Evolutionary conservation across 2,329 filamentous ascomycete species (phyloP).

Genomic region (Emydomyces testavorans): DNA sequence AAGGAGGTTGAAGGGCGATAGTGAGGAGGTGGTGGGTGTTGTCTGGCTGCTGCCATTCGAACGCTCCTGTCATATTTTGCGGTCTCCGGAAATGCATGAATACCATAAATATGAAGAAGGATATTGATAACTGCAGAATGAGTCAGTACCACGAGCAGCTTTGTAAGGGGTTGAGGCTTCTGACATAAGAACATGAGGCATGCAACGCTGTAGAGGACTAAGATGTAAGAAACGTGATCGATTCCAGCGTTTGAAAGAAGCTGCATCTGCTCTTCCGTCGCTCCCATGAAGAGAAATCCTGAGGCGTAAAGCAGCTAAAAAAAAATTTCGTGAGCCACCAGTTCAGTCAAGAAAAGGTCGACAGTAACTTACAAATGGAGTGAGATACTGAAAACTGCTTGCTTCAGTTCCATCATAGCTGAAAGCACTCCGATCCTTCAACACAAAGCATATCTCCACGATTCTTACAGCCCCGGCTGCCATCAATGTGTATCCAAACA

Average conservation of each 20-base stretch:
- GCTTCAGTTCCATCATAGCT: slow-evolving; percentile 57
- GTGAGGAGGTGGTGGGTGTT: slow-evolving; percentile 1
- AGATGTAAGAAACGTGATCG: slow-evolving; percentile 81
- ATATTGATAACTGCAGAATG: slow-evolving; percentile 56
- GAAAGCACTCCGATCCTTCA: slow-evolving; percentile 57
- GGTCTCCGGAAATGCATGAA: slow-evolving; percentile 41
- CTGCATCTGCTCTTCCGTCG: slow-evolving; percentile 90
- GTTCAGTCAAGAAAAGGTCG: not conserved
- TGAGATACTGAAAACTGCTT: slow-evolving; percentile 61
- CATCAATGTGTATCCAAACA: slow-evolving; percentile 96
- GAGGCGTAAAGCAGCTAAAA: slow-evolving; percentile 73
- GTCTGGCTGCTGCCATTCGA: slow-evolving; percentile 4
- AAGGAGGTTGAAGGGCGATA: slow-evolving; percentile 9
- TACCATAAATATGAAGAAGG: slow-evolving; percentile 73
- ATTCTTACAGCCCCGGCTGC: slow-evolving; percentile 71
- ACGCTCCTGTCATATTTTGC: slow-evolving; percentile 15
- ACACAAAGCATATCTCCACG: slow-evolving; percentile 80
- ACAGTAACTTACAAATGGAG: slow-evolving; percentile 52
- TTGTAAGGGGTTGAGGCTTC: slow-evolving; percentile 19
- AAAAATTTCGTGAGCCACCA: slow-evolving; percentile 8
- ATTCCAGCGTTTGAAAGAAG: slow-evolving; percentile 62
- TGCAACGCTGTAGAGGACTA: slow-evolving; percentile 81
- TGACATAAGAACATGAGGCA: slow-evolving; percentile 80
- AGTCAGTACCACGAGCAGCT: slow-evolving; percentile 5
- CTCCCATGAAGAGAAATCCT: slow-evolving; percentile 94